Conservation (phyloP, 306 rosid genomes). For the Lithocarpus polystachyus region DNA sequence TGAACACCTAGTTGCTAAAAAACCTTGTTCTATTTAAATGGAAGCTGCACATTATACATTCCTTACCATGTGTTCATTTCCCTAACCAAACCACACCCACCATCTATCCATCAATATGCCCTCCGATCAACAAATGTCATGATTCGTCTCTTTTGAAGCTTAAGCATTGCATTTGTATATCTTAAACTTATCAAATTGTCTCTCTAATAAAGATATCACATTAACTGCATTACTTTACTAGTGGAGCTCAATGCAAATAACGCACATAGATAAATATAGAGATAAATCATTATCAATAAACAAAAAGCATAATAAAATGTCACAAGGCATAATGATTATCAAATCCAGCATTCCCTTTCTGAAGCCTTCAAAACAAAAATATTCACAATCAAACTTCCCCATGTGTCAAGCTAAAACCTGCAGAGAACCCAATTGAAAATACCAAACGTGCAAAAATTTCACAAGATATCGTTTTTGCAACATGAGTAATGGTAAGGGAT, state of each 20-base stretch:
- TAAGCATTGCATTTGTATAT: not conserved
- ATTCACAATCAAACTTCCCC: not conserved
- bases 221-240: not conserved
- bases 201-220: not conserved
- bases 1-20: not conserved
- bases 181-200: not conserved
- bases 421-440: not conserved
- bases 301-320: not conserved
- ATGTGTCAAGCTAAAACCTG: not conserved
- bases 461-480: not conserved
- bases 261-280: not conserved
- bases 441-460: not conserved
- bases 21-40: not conserved
- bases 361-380: not conserved
- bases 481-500: not conserved
- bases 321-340: not conserved
- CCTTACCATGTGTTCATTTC: not conserved
- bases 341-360: not conserved
- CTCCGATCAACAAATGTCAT: not conserved
- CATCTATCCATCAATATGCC: not conserved
- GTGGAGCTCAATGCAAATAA: not conserved
- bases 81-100: not conserved
- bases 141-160: not conserved
- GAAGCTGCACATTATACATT: not conserved
- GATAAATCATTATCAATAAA: not conserved